A percentile compares a stretch with the other conserved stretches of the same genome.
Conservation (phyloP, 176 grass and related monocot species). For the Cocos nucifera region DNA sequence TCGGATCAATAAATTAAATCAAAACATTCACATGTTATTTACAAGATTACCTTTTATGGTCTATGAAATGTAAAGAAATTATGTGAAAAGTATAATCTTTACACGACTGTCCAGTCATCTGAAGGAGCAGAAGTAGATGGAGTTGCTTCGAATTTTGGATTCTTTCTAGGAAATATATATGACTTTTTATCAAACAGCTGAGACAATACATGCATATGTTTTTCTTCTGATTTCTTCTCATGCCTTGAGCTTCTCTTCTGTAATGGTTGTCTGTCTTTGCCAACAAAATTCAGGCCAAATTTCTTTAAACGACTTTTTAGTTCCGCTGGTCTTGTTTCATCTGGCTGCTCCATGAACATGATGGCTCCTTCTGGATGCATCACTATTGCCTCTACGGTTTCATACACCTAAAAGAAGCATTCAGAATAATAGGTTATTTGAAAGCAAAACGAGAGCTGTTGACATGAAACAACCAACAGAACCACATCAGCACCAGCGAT, state of each 20-base stretch:
- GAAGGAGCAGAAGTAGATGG: slow-evolving; percentile 9
- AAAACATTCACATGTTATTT: no score
- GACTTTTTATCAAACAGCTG: slow-evolving; percentile 49
- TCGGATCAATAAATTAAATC: no score
- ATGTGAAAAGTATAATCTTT: slow-evolving; percentile 3
- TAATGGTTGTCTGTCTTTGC: slow-evolving; percentile 43
- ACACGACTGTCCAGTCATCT: slow-evolving; percentile 52
- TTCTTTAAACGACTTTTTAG: slow-evolving; percentile 45
- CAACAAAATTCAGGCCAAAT: slow-evolving; percentile 39
- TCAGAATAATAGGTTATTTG: background rate
- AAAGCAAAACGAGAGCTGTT: no score
- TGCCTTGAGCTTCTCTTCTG: slow-evolving; percentile 48
- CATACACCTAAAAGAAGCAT: slow-evolving; percentile 36
- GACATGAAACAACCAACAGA: no score
- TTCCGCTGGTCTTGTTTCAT: slow-evolving; percentile 27
- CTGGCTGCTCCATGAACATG: slow-evolving; percentile 45
- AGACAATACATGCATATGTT: slow-evolving; percentile 29
- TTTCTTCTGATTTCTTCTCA: slow-evolving; percentile 36
- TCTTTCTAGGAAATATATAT: slow-evolving; percentile 50
- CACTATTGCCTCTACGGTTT: slow-evolving; percentile 68
- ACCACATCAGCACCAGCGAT: no score
- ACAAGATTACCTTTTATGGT: no score
- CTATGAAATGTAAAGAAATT: no score
- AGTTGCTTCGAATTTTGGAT: slow-evolving; percentile 24
- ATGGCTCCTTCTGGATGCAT: slow-evolving; percentile 52